Base-by-base conservation (phyloP, 352 stramenopile species). In the Pythium utonaiense region DNA sequence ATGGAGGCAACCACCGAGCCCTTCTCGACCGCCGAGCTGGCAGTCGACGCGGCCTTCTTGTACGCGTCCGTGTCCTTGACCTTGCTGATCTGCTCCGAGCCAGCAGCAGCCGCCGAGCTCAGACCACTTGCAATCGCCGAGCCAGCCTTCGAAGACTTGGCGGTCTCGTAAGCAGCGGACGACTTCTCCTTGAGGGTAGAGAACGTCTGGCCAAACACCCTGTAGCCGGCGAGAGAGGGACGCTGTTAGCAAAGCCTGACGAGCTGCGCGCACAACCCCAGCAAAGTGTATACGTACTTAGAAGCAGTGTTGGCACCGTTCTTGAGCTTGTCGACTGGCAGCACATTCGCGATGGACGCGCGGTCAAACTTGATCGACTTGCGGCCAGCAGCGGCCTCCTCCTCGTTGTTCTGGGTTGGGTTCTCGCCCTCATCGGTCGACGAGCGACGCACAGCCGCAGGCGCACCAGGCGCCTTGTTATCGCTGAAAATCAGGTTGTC, bases 271-370 rank as follows among this genome's bases (percentile, higher is more conserved):
- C 14, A 24, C 19, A 9, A 12, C n/a, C n/a, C n/a, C n/a, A n/a
- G n/a, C n/a, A n/a, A n/a, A n/a, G n/a, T 24, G 8, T 14, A n/a
- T 12, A 73, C 78, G 28, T 57, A 91, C 83, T 91, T 92, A 51
- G 75, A 77, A 28, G 86, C 86, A 1, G 80, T 92, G 28, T 70
- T 82, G 6, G 86, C 86, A 50, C 86, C 86, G 61, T 95, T 95
- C 80, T 95, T 95, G 62, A 95, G 73, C 74, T 93, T 93, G 60
- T 95, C 86, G 24, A 95, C 81, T 0, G 86, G 86, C 22, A 95
- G 64, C 12, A 91, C 83, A 55, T 95, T 93, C 52, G 70, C 74
- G 17, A 95, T 44, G 1, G 86, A 93, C 9, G 85, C 75, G 47
- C 78, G 75, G 40, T 80, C 71, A 40, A 70, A 70, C 48, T 70